Conservation (phyloP, 1,284 basidiomycete genomes). For the Kalmanozyma brasiliensis region DNA sequence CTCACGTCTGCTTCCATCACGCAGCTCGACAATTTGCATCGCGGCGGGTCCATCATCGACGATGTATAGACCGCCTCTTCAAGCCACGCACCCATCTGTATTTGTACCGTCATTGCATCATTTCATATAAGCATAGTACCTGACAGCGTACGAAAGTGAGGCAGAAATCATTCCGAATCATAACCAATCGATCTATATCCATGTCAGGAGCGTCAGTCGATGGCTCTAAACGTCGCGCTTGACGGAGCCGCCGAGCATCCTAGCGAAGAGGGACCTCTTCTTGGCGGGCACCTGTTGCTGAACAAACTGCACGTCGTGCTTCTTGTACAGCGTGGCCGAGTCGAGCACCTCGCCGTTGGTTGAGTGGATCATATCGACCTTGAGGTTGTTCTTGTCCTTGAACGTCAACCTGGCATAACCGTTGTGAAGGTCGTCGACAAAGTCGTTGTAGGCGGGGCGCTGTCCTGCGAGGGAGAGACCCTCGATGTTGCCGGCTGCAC, state of each 20-base stretch:
- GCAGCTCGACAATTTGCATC: slow-evolving; percentile 51
- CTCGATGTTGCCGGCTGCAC: slow-evolving; percentile 68
- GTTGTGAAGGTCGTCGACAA: slow-evolving; percentile 35
- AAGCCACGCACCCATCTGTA: slow-evolving; percentile 10
- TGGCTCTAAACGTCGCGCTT: slow-evolving; percentile 17
- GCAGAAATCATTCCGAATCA: no score
- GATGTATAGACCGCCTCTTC: slow-evolving; percentile 8
- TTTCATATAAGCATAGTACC: no score
- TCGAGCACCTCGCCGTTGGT: slow-evolving; percentile 41
- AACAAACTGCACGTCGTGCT: slow-evolving; percentile 29
- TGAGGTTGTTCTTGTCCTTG: slow-evolving; percentile 54
- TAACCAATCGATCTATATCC: no score
- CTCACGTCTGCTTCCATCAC: slow-evolving; percentile 49
- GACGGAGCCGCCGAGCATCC: slow-evolving; percentile 6
- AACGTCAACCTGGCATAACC: slow-evolving; percentile 59
- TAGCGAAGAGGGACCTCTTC: slow-evolving; percentile 6
- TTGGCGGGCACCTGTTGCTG: slow-evolving; percentile 9
- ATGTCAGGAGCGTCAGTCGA: slow-evolving; percentile 5
- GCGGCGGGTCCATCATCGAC: slow-evolving; percentile 42
- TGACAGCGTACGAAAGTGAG: no score
- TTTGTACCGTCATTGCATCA: slow-evolving; percentile 7
- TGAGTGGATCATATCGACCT: slow-evolving; percentile 46
- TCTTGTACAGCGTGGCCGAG: slow-evolving; percentile 40
- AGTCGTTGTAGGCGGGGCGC: slow-evolving; percentile 26
- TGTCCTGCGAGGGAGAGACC: slow-evolving; percentile 36